Conservation (phyloP, 2,329 filamentous ascomycete species). For the Hymenoscyphus linearis region DNA sequence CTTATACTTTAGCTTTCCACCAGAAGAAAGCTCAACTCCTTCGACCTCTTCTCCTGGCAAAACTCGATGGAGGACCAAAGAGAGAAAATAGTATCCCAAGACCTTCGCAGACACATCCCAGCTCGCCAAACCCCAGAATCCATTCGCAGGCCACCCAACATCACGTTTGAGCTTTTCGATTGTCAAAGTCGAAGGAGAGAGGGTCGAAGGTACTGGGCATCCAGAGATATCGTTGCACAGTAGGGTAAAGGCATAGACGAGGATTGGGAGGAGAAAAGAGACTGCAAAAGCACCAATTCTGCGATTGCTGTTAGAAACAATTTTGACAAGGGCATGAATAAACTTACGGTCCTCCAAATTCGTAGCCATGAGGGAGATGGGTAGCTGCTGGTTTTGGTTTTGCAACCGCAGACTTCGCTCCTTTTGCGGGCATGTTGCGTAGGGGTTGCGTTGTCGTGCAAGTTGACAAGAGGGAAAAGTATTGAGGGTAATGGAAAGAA, state of each 20-base stretch:
- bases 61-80: conserved; percentile 66
- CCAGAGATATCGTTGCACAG: conserved; percentile 89
- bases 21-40: conserved; percentile 64
- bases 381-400: conserved; percentile 22
- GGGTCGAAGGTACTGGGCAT: conserved; percentile 78
- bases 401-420: conserved; percentile 16
- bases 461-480: conserved; percentile 4
- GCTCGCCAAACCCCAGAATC: conserved; percentile 65
- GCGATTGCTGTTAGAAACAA: conserved; percentile 10
- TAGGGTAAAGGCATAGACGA: conserved; percentile 76
- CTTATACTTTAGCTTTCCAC: conserved; percentile 74
- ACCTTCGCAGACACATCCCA: conserved; percentile 64
- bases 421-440: conserved; percentile 23
- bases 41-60: conserved; percentile 69
- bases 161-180: conserved; percentile 71
- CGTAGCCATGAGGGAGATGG: conserved; percentile 27
- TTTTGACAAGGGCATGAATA: neutral
- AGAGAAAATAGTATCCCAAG: conserved; percentile 73
- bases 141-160: conserved; percentile 72
- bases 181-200: conserved; percentile 66
- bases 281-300: conserved; percentile 74
- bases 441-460: neutral
- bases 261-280: conserved; percentile 71
- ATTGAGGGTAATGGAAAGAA: neutral
- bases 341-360: conserved; percentile 33